Base-by-base conservation (phyloP, 768 basidiomycete species). In the Russula sp. region DNA sequence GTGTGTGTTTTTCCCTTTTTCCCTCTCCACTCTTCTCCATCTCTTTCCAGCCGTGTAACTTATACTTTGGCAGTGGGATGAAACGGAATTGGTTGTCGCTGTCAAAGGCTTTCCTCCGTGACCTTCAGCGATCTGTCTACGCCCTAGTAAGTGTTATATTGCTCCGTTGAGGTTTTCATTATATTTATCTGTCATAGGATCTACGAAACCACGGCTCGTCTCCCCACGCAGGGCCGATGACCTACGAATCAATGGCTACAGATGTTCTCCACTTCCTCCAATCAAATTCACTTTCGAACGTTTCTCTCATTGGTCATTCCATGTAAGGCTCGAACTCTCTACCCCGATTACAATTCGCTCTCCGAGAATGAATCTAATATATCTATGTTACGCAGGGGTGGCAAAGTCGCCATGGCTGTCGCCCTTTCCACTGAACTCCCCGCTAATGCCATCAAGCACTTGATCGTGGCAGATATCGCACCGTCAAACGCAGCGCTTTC, bases 81-180 rank as follows among this genome's bases (percentile, higher is more conserved):
- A 94, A 94, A 72, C 84, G 93, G 63, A 96, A 96, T 72, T 97
- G 92, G 92, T 77, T 82, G 6, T 90, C 90, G 0, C 79, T 96
- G 5, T 83, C 89, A 7, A 92, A 90, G 69, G 83, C 85, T 0
- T 86, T 97, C 65, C 78, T 82, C n/a, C 77, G 79, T 36, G 83
- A 85, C 57, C 78, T 92, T 1, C 74, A 79, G 3, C 79, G 86
- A 62, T 86, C 89, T 2, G 80, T 96, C 22, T 94, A 92, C 70
- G 78, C 87, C 2, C 75, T 96, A 46, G 93, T 87, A 62, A 69
- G 80, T 73, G 0, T 51, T 48, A 4, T 34, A 5, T 63, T 14
- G 26, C 11, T 16, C 24, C 3, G 8, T 48, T 36, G 14, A 7
- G 20, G 30, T 48, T 16, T 38, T 8, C 16, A 36, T 8, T 18